phyloP scores from a whole-genome alignment of 306 rosid genomes.

The Dalbergia cultrata region DNA sequence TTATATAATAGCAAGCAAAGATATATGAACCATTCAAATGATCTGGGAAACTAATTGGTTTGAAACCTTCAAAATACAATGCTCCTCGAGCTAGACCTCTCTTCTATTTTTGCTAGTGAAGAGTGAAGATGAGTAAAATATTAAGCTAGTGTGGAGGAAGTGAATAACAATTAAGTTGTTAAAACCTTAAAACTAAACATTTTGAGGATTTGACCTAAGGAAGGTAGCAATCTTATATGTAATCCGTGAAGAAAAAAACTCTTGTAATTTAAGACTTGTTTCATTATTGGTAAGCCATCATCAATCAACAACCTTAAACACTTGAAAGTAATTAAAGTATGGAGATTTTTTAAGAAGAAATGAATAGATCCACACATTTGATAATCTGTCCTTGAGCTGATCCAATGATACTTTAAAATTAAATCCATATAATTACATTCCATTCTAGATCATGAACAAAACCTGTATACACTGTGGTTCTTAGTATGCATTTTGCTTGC shows the following conservation, averaged over 20 bases:
- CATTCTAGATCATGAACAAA: not conserved
- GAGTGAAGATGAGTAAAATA: not conserved
- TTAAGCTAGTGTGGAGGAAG: not conserved
- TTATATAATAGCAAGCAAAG: not conserved
- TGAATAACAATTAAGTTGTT: not conserved
- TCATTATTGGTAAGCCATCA: not conserved
- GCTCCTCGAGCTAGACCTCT: not conserved
- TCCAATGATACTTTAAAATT: not conserved
- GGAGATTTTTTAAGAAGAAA: not conserved
- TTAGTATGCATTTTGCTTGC: not conserved
- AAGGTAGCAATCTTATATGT: not conserved
- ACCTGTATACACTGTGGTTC: not conserved
- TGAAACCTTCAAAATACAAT: slow-evolving; percentile 14
- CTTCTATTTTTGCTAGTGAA: slow-evolving; percentile 7
- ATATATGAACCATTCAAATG: not conserved
- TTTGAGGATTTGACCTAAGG: not conserved
- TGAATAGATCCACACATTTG: not conserved
- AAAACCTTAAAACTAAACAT: not conserved
- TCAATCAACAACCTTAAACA: slow-evolving; percentile 4
- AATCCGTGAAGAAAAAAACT: not conserved
- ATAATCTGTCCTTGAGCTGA: slow-evolving; percentile 6
- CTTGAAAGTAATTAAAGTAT: not conserved
- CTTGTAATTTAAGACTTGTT: not conserved
- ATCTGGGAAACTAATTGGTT: not conserved
- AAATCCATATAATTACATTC: not conserved